Conservation (phyloP, 78 protist species). For the Pigoraptor vietnamica region DNA sequence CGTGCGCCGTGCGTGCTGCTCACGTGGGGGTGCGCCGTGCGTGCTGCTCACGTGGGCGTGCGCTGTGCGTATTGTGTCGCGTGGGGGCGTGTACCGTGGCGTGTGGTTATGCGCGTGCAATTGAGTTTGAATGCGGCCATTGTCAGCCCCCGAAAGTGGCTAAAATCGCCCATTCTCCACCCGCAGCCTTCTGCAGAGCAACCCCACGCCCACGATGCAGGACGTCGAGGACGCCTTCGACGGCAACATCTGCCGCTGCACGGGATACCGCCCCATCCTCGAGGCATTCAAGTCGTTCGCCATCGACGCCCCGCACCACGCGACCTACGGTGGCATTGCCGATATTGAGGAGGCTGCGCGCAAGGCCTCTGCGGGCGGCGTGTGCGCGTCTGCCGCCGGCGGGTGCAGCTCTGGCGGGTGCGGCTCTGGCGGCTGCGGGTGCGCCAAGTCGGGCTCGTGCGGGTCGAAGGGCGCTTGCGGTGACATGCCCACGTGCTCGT, state of each 20-base stretch:
- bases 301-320: background rate
- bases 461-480: background rate
- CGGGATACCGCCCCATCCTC: conserved; percentile 64
- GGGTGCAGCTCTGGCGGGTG: background rate
- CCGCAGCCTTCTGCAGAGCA: background rate
- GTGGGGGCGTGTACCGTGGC: background rate
- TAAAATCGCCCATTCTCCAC: too few relatives aligned
- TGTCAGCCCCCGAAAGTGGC: too few relatives aligned
- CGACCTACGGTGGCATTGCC: background rate
- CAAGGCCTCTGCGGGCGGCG: background rate
- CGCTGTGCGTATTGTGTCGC: too few relatives aligned
- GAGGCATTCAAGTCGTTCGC: conserved; percentile 5
- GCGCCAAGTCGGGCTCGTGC: background rate
- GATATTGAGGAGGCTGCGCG: conserved; percentile 4
- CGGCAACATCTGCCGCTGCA: conserved; percentile 96
- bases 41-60: too few relatives aligned
- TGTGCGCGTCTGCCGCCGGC: background rate
- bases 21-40: background rate
- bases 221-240: conserved; percentile 13
- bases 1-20: background rate
- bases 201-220: background rate
- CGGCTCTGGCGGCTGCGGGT: too few relatives aligned
- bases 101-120: too few relatives aligned
- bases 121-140: background rate
- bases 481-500: background rate